Evolutionary conservation across 768 basidiomycete species (phyloP), one percentile per base, ranked within the genome.

Genomic region (Boletellus ananas): DNA sequence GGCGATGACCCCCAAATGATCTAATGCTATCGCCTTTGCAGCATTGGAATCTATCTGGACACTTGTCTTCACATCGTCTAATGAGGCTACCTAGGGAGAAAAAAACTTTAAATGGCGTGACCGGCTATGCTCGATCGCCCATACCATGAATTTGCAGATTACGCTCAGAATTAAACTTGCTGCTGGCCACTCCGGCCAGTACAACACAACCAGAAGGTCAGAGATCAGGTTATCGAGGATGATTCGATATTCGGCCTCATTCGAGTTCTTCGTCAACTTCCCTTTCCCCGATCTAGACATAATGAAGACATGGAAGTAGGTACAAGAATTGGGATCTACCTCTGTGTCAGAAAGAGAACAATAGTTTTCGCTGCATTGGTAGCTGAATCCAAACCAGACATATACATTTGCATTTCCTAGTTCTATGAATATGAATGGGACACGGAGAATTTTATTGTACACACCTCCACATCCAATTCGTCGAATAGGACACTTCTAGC

Each of bases 131-230:
- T 43, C 37, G 16, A 45, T 29, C 7, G 21, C 13, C 57, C 77
- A 10, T 51, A 92, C 94, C 90, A 98, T 90, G 57, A 84, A 85
- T 63, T 85, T 87, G 55, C 84, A 87, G 7, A 85, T 81, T 41
- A 96, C 85, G 38, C 78, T 81, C 34, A 98, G 70, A 34, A 96
- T 74, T 16, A 96, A 69, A 37, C 84, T 79, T 2, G 96, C 90
- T 10, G 90, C 94, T 6, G 96, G 96, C 94, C 95, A 99, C 68
- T 99, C 96, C 0, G 96, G 94, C 83, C 90, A 90, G 64, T 87
- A 94, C 6, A 97, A 73, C 17, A 96, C 93, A 9, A 80, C 79
- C 20, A 98, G 76, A 20, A 96, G 74, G 62, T 99, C 96, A 2
- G 84, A 82, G 36, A 98, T 82, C 11, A 98, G 73, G 58, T 89